Percentiles rank a stretch among this genome's conserved stretches.
phyloP scores from a whole-genome alignment of 176 grass and related monocot species.

The Lolium perenne region DNA sequence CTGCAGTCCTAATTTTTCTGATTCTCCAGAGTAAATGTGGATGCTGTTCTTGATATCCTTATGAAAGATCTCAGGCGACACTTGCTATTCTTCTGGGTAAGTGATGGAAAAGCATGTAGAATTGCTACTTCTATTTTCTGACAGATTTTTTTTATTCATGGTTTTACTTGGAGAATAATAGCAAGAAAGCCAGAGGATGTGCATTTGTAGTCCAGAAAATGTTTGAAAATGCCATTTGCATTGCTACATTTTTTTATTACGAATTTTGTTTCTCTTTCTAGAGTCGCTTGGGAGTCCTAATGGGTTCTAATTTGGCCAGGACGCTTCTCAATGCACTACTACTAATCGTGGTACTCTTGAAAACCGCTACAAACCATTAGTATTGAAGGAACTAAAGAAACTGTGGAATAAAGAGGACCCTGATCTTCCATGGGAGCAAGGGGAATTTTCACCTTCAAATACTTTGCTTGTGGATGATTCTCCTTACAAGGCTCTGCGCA shows the following conservation, averaged over 20 bases:
- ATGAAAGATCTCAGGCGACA: constrained; percentile 64
- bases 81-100: constrained; percentile 88
- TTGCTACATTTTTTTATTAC: not conserved
- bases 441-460: constrained; percentile 82
- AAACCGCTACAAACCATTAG: constrained; percentile 69
- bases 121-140: not conserved
- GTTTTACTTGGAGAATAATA: constrained; percentile 26
- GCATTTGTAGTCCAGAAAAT: constrained; percentile 10
- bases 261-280: constrained; percentile 25
- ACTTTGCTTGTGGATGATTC: constrained; percentile 98
- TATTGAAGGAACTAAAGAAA: constrained; percentile 90
- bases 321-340: constrained; percentile 71
- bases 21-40: constrained; percentile 69
- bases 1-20: constrained; percentile 37
- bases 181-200: constrained; percentile 15
- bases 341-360: constrained; percentile 70
- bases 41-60: constrained; percentile 63
- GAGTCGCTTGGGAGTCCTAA: constrained; percentile 16
- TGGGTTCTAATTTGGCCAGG: constrained; percentile 55
- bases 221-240: constrained; percentile 12
- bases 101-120: constrained; percentile 27
- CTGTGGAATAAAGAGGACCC: constrained; percentile 79
- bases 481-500: constrained; percentile 90
- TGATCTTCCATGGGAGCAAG: constrained; percentile 80
- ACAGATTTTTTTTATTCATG: not conserved